phyloP scores from a whole-genome alignment of 2,329 filamentous ascomycete genomes.

The Pseudovirgaria hyperparasitica region DNA sequence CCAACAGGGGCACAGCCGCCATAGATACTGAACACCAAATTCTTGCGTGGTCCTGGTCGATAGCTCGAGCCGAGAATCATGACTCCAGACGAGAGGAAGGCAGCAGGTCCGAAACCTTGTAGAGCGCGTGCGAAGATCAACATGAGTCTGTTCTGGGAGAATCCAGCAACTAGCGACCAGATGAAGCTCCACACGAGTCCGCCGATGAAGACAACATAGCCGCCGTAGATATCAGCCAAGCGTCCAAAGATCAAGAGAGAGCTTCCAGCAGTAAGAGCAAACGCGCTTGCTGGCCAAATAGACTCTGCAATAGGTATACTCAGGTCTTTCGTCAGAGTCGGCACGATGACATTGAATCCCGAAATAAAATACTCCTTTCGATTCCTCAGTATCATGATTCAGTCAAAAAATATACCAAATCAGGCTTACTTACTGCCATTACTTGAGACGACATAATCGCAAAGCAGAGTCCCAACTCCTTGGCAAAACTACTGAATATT shows the following conservation, averaged over 20 bases:
- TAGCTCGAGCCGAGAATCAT: constrained; percentile 50
- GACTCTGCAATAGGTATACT: constrained; percentile 52
- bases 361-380: constrained; percentile 57
- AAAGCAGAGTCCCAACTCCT: constrained; percentile 45
- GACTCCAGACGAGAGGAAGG: constrained; percentile 56
- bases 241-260: constrained; percentile 37
- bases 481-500: constrained; percentile 33
- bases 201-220: constrained; percentile 50
- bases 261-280: constrained; percentile 23
- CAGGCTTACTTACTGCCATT: constrained; percentile 5
- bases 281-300: constrained; percentile 29
- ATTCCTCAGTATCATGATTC: background rate
- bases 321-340: constrained; percentile 48
- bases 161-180: constrained; percentile 59
- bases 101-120: constrained; percentile 61
- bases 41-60: constrained; percentile 56
- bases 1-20: constrained; percentile 38
- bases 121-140: constrained; percentile 61
- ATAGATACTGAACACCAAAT: constrained; percentile 50
- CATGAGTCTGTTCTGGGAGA: constrained; percentile 55
- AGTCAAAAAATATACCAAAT: too few species aligned
- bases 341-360: constrained; percentile 59
- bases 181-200: constrained; percentile 51
- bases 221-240: constrained; percentile 48
- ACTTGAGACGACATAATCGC: constrained; percentile 22